Conservation (phyloP, 805 yeast species). For the Candida andamanensis region DNA sequence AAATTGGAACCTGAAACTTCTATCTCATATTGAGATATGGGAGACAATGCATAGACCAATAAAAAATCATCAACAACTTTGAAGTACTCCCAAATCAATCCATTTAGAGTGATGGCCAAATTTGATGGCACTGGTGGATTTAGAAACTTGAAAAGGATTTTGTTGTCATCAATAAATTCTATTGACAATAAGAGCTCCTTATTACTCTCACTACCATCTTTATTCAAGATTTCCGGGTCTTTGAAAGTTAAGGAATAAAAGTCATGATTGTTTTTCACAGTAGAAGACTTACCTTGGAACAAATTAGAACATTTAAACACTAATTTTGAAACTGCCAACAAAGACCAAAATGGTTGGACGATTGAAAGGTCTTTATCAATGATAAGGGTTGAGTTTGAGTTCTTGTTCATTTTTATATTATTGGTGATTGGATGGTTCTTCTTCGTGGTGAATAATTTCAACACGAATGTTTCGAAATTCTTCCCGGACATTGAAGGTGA, state of each 20-base stretch:
- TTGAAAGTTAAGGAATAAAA: neutral
- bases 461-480: slow-evolving; percentile 12
- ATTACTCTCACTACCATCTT: neutral
- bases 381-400: slow-evolving; percentile 10
- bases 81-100: slow-evolving; percentile 29
- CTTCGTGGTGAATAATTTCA: slow-evolving; percentile 8
- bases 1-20: slow-evolving; percentile 19
- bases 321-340: slow-evolving; percentile 35
- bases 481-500: slow-evolving; percentile 9
- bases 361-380: slow-evolving; percentile 10
- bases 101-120: slow-evolving; percentile 24
- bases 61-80: slow-evolving; percentile 15
- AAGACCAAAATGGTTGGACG: slow-evolving; percentile 39
- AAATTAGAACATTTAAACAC: slow-evolving; percentile 22
- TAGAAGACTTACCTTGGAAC: slow-evolving; percentile 21
- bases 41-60: slow-evolving; percentile 26
- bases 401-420: slow-evolving; percentile 7
- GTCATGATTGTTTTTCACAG: neutral
- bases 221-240: neutral
- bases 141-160: slow-evolving; percentile 23
- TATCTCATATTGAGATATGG: slow-evolving; percentile 33
- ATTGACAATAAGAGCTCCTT: slow-evolving; percentile 4
- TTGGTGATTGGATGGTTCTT: neutral
- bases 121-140: slow-evolving; percentile 7
- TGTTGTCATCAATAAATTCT: slow-evolving; percentile 25